These are phyloP conservation scores for Trichoderma polysporum DNA, from an alignment of 2,329 filamentous ascomycete genomes.

Conservation along the genomic window DNA sequence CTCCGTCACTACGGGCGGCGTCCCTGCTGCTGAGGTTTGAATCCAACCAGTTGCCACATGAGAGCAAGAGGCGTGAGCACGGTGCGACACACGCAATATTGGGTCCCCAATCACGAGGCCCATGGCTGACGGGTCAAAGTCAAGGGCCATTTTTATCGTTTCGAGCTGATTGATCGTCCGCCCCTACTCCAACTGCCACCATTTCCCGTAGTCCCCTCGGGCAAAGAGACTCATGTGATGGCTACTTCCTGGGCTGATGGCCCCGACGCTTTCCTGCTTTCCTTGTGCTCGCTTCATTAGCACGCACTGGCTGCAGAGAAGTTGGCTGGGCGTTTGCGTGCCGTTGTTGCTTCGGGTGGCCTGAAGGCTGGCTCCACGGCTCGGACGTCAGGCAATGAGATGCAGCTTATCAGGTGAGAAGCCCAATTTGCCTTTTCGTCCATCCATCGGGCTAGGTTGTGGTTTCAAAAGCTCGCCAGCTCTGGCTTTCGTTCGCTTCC, in stretches of 20 bases:
- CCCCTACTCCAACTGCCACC: conserved; percentile 4
- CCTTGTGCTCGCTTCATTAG: neutral
- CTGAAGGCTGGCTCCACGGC: conserved; percentile 9
- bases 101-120: conserved; percentile 19
- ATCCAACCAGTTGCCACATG: conserved; percentile 5
- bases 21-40: conserved; percentile 2
- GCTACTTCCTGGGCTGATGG: neutral
- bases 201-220: conserved; percentile 9
- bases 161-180: conserved; percentile 16
- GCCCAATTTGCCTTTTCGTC: conserved; percentile 9
- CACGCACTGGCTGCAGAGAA: neutral
- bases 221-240: conserved; percentile 15
- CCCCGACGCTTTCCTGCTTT: neutral
- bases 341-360: neutral
- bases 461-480: neutral
- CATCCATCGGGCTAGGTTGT: conserved; percentile 5
- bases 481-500: neutral
- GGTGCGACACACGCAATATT: conserved; percentile 20
- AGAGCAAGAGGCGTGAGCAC: conserved; percentile 14
- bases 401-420: conserved; percentile 17
- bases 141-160: conserved; percentile 12
- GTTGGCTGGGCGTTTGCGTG: neutral
- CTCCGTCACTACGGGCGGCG: neutral
- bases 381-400: conserved; percentile 12
- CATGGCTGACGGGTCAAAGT: conserved; percentile 5